Evolutionary conservation across 345 rosid genomes (phyloP).

Genomic region (Brassica juncea): DNA sequence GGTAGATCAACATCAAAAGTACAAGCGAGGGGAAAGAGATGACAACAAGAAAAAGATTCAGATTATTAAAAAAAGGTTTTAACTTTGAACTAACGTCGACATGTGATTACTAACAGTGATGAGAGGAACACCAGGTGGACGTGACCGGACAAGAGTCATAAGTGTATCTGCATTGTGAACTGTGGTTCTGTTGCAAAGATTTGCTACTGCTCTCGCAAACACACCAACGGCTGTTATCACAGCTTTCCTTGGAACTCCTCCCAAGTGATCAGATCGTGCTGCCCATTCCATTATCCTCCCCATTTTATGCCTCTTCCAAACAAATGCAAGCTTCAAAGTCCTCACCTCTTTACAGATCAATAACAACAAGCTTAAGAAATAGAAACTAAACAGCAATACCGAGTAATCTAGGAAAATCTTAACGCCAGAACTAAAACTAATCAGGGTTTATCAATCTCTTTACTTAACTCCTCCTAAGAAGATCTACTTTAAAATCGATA

Average conservation of each 20-base stretch:
- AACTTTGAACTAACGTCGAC: constrained; percentile 69
- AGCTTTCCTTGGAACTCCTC: constrained; percentile 76
- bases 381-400: not conserved
- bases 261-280: constrained; percentile 56
- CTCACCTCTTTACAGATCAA: constrained; percentile 7
- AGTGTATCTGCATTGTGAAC: constrained; percentile 81
- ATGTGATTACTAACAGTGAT: constrained; percentile 96
- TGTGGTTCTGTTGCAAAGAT: constrained; percentile 63
- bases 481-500: no score
- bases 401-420: no score
- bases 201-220: constrained; percentile 63
- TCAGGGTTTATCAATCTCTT: no score
- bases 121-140: constrained; percentile 84
- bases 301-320: constrained; percentile 17
- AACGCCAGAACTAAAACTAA: no score
- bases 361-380: not conserved
- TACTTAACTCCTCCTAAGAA: no score
- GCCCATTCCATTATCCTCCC: constrained; percentile 78
- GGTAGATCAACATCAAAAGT: not conserved
- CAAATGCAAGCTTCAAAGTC: not conserved
- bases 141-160: constrained; percentile 65
- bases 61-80: not conserved
- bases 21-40: constrained; percentile 13
- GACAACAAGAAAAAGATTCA: constrained; percentile 14
- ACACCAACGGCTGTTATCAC: constrained; percentile 67